Evolutionary conservation across 257 asterid species (phyloP), one percentile per base, ranked within the genome.

Genomic region (Sherardia arvensis): DNA sequence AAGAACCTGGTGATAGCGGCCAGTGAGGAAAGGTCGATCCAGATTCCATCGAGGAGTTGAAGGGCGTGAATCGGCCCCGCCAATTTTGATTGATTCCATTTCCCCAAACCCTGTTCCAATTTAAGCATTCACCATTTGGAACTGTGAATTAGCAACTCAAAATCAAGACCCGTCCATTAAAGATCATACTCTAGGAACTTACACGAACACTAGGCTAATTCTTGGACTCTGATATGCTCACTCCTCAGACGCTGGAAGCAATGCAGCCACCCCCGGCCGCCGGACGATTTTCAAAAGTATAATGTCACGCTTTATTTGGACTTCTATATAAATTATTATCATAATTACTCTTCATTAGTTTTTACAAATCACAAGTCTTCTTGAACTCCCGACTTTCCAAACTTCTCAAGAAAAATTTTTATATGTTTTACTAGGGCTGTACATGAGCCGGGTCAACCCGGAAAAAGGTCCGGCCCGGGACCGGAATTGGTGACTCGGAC

Each of bases 11-110:
- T 82, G 86, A 53, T 84, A 86, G 62, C 87, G 85, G 66, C 90
- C 90, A 23, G 92, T 86, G 59, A 80, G 92, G 64, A 84, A 88
- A 63, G 96, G 94, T 66, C 95, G 91, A 69, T 83, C 90, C 25
- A 77, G 77, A 59, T 88, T 88, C 95, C 96, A 88, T 62, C 61
- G 74, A 60, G 96, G 96, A 59, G 90, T 83, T 25, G 82, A 73
- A 49, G 86, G 81, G 66, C 81, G 57, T 43, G 75, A 47, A 28
- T 66, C 63, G 61, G 79, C 33, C 29, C 64, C 67, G 12, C 70
- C 62, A 43, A 10, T 66, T 38, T 66, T 55, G 21, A 77, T 47
- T 15, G 85, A 72, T 61, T 86, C 95, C 91, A 82, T 84, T 43
- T 38, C 7, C 12, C 22, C 23, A 17, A 62, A 40, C 66, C 66